These are phyloP conservation scores for Solanum pennellii DNA, from an alignment of 257 asterid species.

Conservation along the genomic window DNA sequence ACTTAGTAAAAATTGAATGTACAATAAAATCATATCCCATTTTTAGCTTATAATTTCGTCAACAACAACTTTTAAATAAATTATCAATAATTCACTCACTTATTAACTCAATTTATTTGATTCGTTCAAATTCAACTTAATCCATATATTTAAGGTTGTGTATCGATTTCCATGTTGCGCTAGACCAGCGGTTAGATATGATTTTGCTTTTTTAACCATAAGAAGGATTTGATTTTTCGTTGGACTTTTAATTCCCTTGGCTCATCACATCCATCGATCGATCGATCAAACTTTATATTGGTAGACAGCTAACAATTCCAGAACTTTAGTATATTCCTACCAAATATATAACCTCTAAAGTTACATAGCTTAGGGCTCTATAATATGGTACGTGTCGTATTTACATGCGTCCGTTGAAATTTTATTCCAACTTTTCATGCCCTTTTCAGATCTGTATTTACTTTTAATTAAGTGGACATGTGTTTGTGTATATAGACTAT, in stretches of 20 bases:
- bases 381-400: not conserved
- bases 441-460: not conserved
- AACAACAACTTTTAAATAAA: no score
- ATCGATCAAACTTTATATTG: not conserved
- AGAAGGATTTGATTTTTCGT: not conserved
- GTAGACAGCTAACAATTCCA: not conserved
- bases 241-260: not conserved
- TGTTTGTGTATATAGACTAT: not conserved
- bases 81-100: no score
- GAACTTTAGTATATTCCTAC: not conserved
- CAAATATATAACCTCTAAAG: not conserved
- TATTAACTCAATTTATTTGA: not conserved
- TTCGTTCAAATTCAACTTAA: not conserved
- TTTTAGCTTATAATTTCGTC: no score
- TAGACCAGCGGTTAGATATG: not conserved
- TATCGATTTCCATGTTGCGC: not conserved
- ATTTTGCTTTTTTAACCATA: not conserved
- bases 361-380: not conserved
- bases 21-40: no score
- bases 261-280: not conserved
- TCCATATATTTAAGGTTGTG: not conserved
- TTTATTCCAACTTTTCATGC: not conserved
- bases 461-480: not conserved
- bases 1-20: no score
- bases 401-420: not conserved